Conservation (phyloP, 352 stramenopile species). For the Pythium utonaiense region DNA sequence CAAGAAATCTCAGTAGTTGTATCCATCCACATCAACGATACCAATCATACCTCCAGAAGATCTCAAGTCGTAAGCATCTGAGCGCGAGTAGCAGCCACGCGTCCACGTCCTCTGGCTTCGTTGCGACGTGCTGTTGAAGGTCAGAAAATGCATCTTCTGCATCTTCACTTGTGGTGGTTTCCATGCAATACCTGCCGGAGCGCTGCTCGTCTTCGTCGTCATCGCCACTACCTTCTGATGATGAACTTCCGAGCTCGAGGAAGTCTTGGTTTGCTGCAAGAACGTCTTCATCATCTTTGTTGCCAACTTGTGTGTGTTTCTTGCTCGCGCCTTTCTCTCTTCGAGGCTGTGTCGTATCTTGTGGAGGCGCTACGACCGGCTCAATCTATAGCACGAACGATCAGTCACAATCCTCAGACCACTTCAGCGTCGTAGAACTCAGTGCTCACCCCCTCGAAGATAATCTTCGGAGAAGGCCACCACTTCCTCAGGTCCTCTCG, state of each 20-base stretch:
- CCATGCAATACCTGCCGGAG: constrained; percentile 2
- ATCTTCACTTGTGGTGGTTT: not conserved
- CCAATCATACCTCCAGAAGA: constrained; percentile 13
- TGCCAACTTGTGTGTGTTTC: not conserved
- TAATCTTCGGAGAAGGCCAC: constrained; percentile 10
- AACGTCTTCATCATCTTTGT: not conserved
- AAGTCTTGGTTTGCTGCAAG: constrained; percentile 6
- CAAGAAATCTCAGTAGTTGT: not conserved
- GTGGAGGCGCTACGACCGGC: not conserved
- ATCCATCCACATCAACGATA: not conserved
- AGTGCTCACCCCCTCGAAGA: constrained; percentile 1
- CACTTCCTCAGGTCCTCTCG: not conserved
- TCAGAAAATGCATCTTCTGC: not conserved
- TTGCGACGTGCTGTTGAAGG: constrained; percentile 10
- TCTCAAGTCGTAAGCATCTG: constrained; percentile 10
- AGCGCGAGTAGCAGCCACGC: constrained; percentile 25
- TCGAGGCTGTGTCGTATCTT: not conserved
- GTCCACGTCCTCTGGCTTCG: constrained; percentile 17
- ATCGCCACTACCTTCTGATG: not conserved
- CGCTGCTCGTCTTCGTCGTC: not conserved
- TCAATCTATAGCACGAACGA: not conserved
- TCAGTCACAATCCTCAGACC: not conserved
- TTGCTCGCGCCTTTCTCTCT: not conserved
- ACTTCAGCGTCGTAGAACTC: too few species aligned
- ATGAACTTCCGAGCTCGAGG: constrained; percentile 9